Base-by-base conservation (phyloP, 2,329 filamentous ascomycete species). In the Paecilomyces fulvus region DNA sequence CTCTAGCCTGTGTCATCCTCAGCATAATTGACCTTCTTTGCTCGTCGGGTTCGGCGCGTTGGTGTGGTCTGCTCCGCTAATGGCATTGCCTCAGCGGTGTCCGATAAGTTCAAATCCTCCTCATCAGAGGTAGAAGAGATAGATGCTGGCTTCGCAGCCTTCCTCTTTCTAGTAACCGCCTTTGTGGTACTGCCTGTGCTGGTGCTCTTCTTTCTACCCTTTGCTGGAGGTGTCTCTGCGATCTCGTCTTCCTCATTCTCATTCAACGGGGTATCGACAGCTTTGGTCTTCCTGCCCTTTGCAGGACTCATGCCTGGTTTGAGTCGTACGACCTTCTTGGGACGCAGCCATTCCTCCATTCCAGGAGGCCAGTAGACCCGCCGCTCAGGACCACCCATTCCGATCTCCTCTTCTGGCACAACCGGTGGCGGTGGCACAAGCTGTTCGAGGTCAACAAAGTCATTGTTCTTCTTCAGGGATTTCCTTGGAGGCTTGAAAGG, bases 281-380 rank as follows among this genome's bases (percentile, higher is more conserved):
- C 37, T 20, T 43, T 43, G 7, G n/a, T 9, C 37, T 20, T 43
- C 37, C n/a, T 17, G n/a, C n/a, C 7, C 8, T 43, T 43, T 9
- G 33, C 14, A n/a, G 37, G 37, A 43, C n/a, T 43, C 3, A n/a
- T 12, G 8, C 2, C n/a, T 43, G 37, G 14, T 43, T 43, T 43
- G 14, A 43, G 37, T 17, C 37, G 37, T 8, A 43, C n/a, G 14
- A 17, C 81, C 75, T 95, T 96, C 71, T 82, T 86, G 0, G 91
- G 90, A 55, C 86, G 80, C 21, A 96, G 75, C 90, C 91, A 96
- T 59, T 95, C 88, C 69, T 96, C 92, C 84, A 91, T 90, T 0
- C 89, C 89, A 1, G 84, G 79, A 0, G 91, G 92, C 92, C 92
- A 96, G 69, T 95, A 96, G 0, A 96, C 92, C 48, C 92, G 79